Conservation (phyloP, 2,329 filamentous ascomycete species). For the Reticulascus tulasneorum region DNA sequence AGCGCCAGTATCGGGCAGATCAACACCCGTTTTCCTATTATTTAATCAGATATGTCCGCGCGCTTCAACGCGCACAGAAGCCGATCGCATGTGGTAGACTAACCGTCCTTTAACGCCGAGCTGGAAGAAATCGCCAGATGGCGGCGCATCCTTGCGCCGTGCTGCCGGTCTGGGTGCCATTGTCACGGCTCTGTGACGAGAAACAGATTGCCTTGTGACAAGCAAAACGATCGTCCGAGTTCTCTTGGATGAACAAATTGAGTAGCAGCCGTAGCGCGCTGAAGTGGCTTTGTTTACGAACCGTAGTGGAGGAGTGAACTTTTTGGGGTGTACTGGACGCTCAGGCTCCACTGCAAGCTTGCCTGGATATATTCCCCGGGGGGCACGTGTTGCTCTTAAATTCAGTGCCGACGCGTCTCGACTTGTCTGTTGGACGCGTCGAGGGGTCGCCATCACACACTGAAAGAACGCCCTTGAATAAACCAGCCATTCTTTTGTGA, state of each 20-base stretch:
- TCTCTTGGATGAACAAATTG: slow-evolving; percentile 7
- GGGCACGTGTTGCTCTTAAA: too few species aligned
- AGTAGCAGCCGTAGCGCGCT: slow-evolving; percentile 3
- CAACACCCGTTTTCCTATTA: slow-evolving; percentile 81
- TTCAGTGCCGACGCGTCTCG: slow-evolving; percentile 17
- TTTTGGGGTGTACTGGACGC: too few species aligned
- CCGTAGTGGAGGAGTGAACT: too few species aligned
- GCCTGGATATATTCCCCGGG: too few species aligned
- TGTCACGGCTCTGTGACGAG: too few species aligned
- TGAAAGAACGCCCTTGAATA: too few species aligned
- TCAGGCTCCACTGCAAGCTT: too few species aligned
- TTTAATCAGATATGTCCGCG: not conserved
- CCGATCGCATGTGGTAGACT: slow-evolving; percentile 8
- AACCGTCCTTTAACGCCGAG: slow-evolving; percentile 49
- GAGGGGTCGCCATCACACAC: slow-evolving; percentile 16
- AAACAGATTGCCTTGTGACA: too few species aligned
- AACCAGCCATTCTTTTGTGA: too few species aligned
- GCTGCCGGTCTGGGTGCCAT: slow-evolving; percentile 38
- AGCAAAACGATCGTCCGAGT: too few species aligned
- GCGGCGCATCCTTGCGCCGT: slow-evolving; percentile 36
- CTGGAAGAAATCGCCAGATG: slow-evolving; percentile 34
- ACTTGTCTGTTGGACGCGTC: slow-evolving; percentile 16
- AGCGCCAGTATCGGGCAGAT: slow-evolving; percentile 69
- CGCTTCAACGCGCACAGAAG: not conserved
- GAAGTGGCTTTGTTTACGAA: slow-evolving; percentile 1